Base-by-base conservation (phyloP, 2,329 filamentous ascomycete species). In the Colletotrichum liriopes region DNA sequence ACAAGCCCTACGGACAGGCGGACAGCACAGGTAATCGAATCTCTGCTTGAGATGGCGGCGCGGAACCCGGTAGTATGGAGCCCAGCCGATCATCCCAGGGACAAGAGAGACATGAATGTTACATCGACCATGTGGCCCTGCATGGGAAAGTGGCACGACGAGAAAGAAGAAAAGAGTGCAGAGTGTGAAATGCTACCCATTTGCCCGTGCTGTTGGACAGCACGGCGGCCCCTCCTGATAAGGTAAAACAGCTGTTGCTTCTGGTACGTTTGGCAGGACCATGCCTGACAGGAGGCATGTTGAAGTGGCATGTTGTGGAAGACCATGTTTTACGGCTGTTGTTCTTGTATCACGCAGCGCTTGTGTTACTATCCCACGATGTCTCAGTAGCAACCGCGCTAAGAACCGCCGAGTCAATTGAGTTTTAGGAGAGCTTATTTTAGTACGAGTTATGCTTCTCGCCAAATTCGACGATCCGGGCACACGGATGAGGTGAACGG, bases 141-240 rank as follows among this genome's bases (percentile, higher is more conserved):
- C 65, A 69, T 72, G 32, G 26, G 45, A 63, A 69, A 72, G 65
- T 41, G 52, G 43, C 45, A 58, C 58, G 54, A 49, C 32, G 32
- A 54, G 20, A 45, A 64, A 69, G 47, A 72, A 64, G 69, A 58
- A 69, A 72, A n/a, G 47, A 32, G 20, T 39, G 47, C 54, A 49
- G 51, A 8, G 7, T 49, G 18, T 1, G 26, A 12, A 35, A 29
- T 43, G 11, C 29, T 18, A 14, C 45, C n/a, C n/a, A 18, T 62
- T 29, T 41, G n/a, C 59, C 29, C 41, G 32, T 41, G 60, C 26
- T 20, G 37, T 35, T n/a, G 43, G 23, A 39, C 39, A 32, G 37
- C 16, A 41, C 32, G 29, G 6, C 54, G n/a, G n/a, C n/a, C 37
- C 37, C 26, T 45, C 23, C 45, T 55, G 18, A 32, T 23, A 52